Conservation (phyloP, 805 yeast species). For the Candida easanensis region DNA sequence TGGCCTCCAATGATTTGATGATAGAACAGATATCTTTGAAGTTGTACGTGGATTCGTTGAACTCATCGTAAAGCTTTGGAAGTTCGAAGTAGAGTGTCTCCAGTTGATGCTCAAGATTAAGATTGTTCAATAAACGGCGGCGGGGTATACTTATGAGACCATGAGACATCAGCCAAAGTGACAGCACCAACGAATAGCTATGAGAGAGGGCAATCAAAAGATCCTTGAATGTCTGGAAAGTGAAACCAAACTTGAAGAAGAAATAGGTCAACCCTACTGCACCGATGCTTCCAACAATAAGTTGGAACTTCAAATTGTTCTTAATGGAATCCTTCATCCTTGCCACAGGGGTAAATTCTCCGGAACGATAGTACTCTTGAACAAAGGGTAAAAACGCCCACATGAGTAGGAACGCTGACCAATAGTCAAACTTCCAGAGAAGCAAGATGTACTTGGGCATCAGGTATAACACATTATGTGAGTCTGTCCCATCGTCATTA, state of each 20-base stretch:
- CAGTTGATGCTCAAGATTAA: slow-evolving; percentile 33
- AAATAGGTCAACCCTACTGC: slow-evolving; percentile 57
- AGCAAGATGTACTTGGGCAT: slow-evolving; percentile 46
- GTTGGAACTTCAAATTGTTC: slow-evolving; percentile 58
- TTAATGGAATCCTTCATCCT: slow-evolving; percentile 56
- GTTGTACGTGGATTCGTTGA: slow-evolving; percentile 60
- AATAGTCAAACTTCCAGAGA: slow-evolving; percentile 73
- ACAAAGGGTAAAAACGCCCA: slow-evolving; percentile 74
- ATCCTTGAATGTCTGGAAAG: slow-evolving; percentile 54
- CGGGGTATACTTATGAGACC: slow-evolving; percentile 72
- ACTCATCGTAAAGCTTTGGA: slow-evolving; percentile 54
- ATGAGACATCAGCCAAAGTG: slow-evolving; percentile 83
- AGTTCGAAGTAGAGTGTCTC: slow-evolving; percentile 48
- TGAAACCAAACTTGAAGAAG: slow-evolving; percentile 51
- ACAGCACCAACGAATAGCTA: slow-evolving; percentile 68
- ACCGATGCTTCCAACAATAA: slow-evolving; percentile 51
- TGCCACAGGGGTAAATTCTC: slow-evolving; percentile 48
- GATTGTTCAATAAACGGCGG: slow-evolving; percentile 34
- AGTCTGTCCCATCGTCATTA: slow-evolving; percentile 29
- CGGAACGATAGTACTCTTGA: slow-evolving; percentile 72
- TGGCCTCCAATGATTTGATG: slow-evolving; percentile 44
- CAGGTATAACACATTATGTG: slow-evolving; percentile 40
- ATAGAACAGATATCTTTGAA: slow-evolving; percentile 63
- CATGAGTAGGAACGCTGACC: slow-evolving; percentile 77
- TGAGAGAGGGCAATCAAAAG: slow-evolving; percentile 75